Conservation (phyloP, 805 yeast genomes). For the Pichia kluyveri region DNA sequence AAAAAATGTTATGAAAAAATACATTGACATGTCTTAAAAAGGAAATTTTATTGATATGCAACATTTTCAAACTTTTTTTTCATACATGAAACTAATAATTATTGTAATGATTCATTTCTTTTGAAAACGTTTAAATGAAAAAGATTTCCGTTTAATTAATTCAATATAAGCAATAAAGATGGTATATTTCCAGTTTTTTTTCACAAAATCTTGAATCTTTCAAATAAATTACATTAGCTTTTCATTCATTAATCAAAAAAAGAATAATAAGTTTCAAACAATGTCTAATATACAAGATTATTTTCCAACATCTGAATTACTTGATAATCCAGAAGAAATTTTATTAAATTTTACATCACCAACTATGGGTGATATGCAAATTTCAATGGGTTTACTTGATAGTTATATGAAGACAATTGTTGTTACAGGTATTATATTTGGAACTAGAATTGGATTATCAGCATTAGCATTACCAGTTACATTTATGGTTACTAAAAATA, state of each 20-base stretch:
- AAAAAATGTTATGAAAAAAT: neutral
- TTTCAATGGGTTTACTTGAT: conserved; percentile 37
- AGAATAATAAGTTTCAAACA: neutral
- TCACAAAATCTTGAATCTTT: too few species aligned
- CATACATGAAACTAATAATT: neutral
- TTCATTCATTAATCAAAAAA: neutral
- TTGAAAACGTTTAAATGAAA: neutral
- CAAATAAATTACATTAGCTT: too few species aligned
- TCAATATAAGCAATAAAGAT: too few species aligned
- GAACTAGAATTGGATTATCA: conserved; percentile 52
- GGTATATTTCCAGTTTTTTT: too few species aligned
- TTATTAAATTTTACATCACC: conserved; percentile 34
- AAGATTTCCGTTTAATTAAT: neutral
- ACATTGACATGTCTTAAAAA: conserved; percentile 22
- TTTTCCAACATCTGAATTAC: neutral
- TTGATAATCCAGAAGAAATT: conserved; percentile 13
- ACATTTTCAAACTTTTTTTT: neutral
- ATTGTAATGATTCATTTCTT: neutral
- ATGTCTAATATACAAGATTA: neutral
- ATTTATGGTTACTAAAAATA: conserved; percentile 41
- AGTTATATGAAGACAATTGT: conserved; percentile 24
- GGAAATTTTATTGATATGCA: conserved; percentile 18
- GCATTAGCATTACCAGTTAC: conserved; percentile 37
- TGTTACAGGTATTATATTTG: conserved; percentile 39
- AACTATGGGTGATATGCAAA: conserved; percentile 29